Conservation (phyloP, 75 land plant genomes). For the Adiantum capillusveneris region DNA sequence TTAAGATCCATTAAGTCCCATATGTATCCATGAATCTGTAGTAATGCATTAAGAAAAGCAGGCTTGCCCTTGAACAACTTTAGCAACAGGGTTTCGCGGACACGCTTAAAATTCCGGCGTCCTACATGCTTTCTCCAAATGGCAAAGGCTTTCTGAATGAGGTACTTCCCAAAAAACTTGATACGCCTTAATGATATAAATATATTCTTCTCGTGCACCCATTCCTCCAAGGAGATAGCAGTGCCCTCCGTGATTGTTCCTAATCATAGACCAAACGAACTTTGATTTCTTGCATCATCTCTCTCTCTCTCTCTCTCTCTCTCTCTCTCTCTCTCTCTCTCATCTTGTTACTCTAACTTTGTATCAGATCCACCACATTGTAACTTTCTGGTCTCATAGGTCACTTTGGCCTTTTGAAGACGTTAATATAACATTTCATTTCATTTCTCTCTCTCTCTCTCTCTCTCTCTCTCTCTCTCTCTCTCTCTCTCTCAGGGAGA, state of each 20-base stretch:
- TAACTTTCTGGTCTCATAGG: no score
- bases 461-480: no score
- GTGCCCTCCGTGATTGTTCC: slow-evolving; percentile 1
- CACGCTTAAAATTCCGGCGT: slow-evolving; percentile 20
- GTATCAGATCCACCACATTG: no score
- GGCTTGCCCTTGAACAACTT: slow-evolving; percentile 26
- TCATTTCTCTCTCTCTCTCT: no score
- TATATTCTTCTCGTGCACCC: slow-evolving; percentile 22
- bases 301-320: not conserved
- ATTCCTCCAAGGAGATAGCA: slow-evolving; percentile 24
- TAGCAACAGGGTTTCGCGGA: slow-evolving; percentile 11
- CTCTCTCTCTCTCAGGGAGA: no score
- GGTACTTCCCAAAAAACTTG: slow-evolving; percentile 24
- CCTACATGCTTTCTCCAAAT: slow-evolving; percentile 31
- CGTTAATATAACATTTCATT: no score
- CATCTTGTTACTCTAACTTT: no score
- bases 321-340: no score
- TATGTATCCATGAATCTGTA: slow-evolving; percentile 20
- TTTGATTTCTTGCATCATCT: not conserved
- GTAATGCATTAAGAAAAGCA: slow-evolving; percentile 22
- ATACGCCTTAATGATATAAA: slow-evolving; percentile 19
- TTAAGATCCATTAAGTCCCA: slow-evolving; percentile 23
- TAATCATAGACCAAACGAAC: not conserved
- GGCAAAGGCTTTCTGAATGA: slow-evolving; percentile 23
- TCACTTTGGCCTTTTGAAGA: no score